Evolutionary conservation across 2,329 filamentous ascomycete species (phyloP).

Genomic region (Diplodia seriata): DNA sequence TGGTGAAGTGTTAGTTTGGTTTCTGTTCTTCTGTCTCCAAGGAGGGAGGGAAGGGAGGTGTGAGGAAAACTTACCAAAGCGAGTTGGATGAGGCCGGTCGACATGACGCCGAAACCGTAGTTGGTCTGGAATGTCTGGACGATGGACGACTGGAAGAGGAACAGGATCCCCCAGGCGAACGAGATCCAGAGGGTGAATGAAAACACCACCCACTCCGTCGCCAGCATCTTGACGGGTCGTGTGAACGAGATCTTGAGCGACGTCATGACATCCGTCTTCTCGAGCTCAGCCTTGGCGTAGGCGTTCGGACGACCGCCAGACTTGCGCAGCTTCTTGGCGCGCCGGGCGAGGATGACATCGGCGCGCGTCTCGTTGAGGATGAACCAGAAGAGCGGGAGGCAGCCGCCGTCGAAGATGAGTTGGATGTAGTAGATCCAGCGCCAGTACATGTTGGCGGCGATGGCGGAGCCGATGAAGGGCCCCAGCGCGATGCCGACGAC

Average conservation of each 20-base stretch:
- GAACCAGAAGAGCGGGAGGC: slow-evolving; percentile 52
- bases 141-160: slow-evolving; percentile 52
- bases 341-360: slow-evolving; percentile 52
- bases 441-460: slow-evolving; percentile 29
- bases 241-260: slow-evolving; percentile 51
- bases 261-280: slow-evolving; percentile 35
- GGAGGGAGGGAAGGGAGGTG: too few species aligned
- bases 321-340: slow-evolving; percentile 49
- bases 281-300: slow-evolving; percentile 43
- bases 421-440: slow-evolving; percentile 54
- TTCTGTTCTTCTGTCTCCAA: too few species aligned
- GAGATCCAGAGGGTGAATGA: slow-evolving; percentile 55
- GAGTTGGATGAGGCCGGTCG: slow-evolving; percentile 51
- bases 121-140: slow-evolving; percentile 50
- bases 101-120: slow-evolving; percentile 45
- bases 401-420: slow-evolving; percentile 52
- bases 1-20: too few species aligned
- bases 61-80: slow-evolving; percentile 40
- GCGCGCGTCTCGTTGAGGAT: slow-evolving; percentile 52
- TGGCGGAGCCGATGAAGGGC: slow-evolving; percentile 50
- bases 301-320: slow-evolving; percentile 45
- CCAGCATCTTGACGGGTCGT: slow-evolving; percentile 50
- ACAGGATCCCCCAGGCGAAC: slow-evolving; percentile 55
- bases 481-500: slow-evolving; percentile 55
- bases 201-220: slow-evolving; percentile 52